Evolutionary conservation across 371 early-diverging fungal genomes (phyloP).

Genomic region (Mortierella sp.): DNA sequence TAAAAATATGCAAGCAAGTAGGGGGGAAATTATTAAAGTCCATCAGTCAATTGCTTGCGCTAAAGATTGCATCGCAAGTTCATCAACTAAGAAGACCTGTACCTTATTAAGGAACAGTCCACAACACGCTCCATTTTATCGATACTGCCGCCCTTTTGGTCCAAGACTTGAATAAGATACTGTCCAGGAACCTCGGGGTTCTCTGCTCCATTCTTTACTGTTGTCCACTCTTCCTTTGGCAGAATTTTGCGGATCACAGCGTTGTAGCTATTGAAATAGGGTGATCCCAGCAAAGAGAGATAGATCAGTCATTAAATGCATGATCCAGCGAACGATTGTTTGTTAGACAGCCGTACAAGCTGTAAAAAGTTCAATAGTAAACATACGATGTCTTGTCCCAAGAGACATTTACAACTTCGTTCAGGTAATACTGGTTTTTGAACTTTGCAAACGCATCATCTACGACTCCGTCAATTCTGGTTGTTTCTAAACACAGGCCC

Average conservation of each 20-base stretch:
- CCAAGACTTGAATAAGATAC: conserved; percentile 48
- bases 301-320: background rate
- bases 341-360: background rate
- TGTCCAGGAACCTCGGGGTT: conserved; percentile 44
- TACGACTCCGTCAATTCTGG: conserved; percentile 67
- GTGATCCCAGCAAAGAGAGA: background rate
- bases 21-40: background rate
- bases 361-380: background rate
- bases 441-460: conserved; percentile 65
- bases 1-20: conserved; percentile 18
- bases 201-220: conserved; percentile 20
- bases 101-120: conserved; percentile 51
- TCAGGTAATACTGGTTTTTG: conserved; percentile 59
- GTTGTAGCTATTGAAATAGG: conserved; percentile 25
- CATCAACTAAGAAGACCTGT: background rate
- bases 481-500: conserved; percentile 56
- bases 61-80: background rate
- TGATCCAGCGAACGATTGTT: no score
- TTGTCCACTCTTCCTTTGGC: conserved; percentile 48
- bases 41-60: background rate
- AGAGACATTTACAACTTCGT: conserved; percentile 63
- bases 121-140: conserved; percentile 45
- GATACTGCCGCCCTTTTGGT: conserved; percentile 26
- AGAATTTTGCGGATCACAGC: conserved; percentile 39
- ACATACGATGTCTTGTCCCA: conserved; percentile 59